These are phyloP conservation scores for Claviceps citrina DNA, from an alignment of 2,329 filamentous ascomycete genomes.

Conservation along the genomic window DNA sequence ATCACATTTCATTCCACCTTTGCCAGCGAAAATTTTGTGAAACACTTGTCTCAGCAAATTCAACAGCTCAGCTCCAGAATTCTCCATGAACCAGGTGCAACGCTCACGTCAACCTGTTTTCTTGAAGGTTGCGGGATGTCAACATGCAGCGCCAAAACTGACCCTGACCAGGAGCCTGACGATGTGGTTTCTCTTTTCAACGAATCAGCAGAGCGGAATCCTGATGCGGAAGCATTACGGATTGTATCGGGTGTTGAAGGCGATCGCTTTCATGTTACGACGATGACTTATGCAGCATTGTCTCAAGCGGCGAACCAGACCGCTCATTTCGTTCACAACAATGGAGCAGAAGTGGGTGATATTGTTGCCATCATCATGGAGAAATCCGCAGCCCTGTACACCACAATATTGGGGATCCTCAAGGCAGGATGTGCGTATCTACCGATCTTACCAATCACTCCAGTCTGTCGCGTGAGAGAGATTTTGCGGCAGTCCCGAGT, in stretches of 20 bases:
- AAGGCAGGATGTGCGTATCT: slow-evolving; percentile 68
- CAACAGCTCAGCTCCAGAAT: slow-evolving; percentile 29
- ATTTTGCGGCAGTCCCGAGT: slow-evolving; percentile 49
- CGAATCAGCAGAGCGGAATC: slow-evolving; percentile 27
- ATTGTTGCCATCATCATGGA: slow-evolving; percentile 63
- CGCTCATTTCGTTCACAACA: slow-evolving; percentile 35
- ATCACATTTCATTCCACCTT: slow-evolving; percentile 31
- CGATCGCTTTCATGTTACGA: slow-evolving; percentile 16
- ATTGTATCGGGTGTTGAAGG: slow-evolving; percentile 34
- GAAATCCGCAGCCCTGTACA: slow-evolving; percentile 59
- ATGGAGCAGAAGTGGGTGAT: slow-evolving; percentile 33
- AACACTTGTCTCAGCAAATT: slow-evolving; percentile 45
- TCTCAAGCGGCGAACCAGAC: slow-evolving; percentile 49
- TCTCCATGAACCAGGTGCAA: slow-evolving; percentile 11
- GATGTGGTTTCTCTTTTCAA: slow-evolving; percentile 29
- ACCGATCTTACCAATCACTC: slow-evolving; percentile 62
- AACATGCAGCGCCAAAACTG: slow-evolving; percentile 28
- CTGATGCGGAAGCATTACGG: slow-evolving; percentile 44
- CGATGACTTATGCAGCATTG: slow-evolving; percentile 48
- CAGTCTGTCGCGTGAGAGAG: slow-evolving; percentile 39
- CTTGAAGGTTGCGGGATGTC: slow-evolving; percentile 27
- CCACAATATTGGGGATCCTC: slow-evolving; percentile 55
- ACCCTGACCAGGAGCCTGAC: slow-evolving; percentile 4
- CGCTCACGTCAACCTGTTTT: slow-evolving; percentile 6
- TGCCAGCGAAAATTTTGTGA: slow-evolving; percentile 40